phyloP scores from a whole-genome alignment of 2,329 filamentous ascomycete genomes.

The Colletotrichum spinosum region DNA sequence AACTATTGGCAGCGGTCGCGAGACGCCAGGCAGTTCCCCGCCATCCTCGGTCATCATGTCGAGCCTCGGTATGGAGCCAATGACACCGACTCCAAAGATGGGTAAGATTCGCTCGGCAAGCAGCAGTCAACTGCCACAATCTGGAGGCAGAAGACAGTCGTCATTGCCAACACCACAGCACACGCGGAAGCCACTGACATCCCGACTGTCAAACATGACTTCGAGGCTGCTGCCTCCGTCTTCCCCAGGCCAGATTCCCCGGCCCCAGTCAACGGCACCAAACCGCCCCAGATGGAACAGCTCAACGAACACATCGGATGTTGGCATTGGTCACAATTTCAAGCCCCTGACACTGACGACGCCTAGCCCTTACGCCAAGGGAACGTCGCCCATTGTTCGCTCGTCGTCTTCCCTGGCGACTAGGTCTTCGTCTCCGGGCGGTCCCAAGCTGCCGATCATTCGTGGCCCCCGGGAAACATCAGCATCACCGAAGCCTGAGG shows the following conservation, averaged over 20 bases:
- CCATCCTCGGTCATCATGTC: conserved; percentile 73
- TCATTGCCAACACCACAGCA: conserved; percentile 60
- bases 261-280: conserved; percentile 59
- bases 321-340: conserved; percentile 77
- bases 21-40: conserved; percentile 76
- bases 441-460: conserved; percentile 61
- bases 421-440: conserved; percentile 50
- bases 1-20: conserved; percentile 74
- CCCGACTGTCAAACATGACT: conserved; percentile 59
- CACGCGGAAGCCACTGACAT: conserved; percentile 54
- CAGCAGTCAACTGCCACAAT: conserved; percentile 58
- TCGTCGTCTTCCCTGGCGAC: conserved; percentile 56
- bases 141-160: conserved; percentile 58
- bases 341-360: conserved; percentile 71
- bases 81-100: conserved; percentile 57
- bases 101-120: conserved; percentile 61
- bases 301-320: conserved; percentile 72
- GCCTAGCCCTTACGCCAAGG: conserved; percentile 67
- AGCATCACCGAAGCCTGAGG: conserved; percentile 59
- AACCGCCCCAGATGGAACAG: conserved; percentile 79
- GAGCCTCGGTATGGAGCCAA: conserved; percentile 61
- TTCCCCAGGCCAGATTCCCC: conserved; percentile 50
- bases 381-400: conserved; percentile 53
- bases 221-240: conserved; percentile 61
- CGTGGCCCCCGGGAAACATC: conserved; percentile 62